A percentile compares a stretch with the other conserved stretches of the same genome.
Conservation (phyloP, 2,329 filamentous ascomycete genomes). For the Xylariaceae sp. region DNA sequence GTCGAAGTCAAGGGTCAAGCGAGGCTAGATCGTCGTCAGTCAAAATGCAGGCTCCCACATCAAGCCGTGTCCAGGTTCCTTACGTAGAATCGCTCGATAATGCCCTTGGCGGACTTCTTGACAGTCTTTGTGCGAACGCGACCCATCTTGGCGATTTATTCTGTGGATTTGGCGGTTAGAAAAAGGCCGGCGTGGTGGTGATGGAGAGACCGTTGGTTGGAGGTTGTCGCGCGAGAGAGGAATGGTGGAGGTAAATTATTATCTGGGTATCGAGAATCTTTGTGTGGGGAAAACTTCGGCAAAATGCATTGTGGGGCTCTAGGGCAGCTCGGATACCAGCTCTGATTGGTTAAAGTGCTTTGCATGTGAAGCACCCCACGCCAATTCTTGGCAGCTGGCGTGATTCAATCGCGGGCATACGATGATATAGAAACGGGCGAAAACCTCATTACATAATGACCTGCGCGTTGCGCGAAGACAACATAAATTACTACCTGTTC, state of each 20-base stretch:
- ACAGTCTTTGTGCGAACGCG: slow-evolving; percentile 66
- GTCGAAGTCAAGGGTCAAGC: slow-evolving; percentile 99
- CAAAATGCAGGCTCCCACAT: slow-evolving; percentile 53
- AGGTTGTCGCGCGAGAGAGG: slow-evolving; percentile 18
- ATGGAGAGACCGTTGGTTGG: slow-evolving; percentile 22
- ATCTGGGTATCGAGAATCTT: slow-evolving; percentile 21
- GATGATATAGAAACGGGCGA: too few relatives aligned
- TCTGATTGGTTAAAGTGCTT: not conserved
- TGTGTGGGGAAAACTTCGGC: slow-evolving; percentile 29
- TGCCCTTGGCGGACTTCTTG: slow-evolving; percentile 90
- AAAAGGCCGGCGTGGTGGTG: slow-evolving; percentile 34
- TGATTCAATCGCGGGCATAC: not conserved
- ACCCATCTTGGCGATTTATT: slow-evolving; percentile 55
- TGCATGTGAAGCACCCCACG: too few relatives aligned
- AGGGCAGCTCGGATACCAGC: slow-evolving; percentile 20
- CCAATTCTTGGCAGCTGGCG: not conserved
- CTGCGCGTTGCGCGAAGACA: too few relatives aligned
- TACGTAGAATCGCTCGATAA: slow-evolving; percentile 52
- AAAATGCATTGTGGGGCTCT: slow-evolving; percentile 26
- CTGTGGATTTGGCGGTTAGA: slow-evolving; percentile 10
- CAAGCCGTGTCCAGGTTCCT: not conserved
- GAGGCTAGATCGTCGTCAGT: slow-evolving; percentile 63
- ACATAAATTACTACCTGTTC: not conserved
- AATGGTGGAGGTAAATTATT: slow-evolving; percentile 17
- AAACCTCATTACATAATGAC: too few relatives aligned